These are phyloP conservation scores for Metschnikowia shivogae DNA, from an alignment of 805 yeast species.

Conservation along the genomic window DNA sequence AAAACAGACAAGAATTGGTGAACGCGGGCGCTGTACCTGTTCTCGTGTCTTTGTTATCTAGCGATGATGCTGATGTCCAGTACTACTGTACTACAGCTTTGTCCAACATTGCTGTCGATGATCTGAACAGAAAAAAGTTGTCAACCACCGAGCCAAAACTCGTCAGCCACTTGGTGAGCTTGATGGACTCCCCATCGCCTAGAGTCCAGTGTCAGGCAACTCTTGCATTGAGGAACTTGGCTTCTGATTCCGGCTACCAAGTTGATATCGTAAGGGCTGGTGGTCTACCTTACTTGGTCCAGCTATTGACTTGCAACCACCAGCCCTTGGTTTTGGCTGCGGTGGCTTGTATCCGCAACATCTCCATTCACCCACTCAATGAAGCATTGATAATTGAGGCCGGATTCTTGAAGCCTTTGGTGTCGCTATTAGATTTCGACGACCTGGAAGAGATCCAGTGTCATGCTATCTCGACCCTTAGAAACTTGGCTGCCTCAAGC, in stretches of 20 bases:
- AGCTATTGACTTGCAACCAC: constrained; percentile 80
- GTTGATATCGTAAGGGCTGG: constrained; percentile 93
- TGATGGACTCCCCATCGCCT: constrained; percentile 91
- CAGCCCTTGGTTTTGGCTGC: constrained; percentile 93
- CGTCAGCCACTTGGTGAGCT: constrained; percentile 77
- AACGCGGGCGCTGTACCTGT: constrained; percentile 99
- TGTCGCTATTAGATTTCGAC: constrained; percentile 72
- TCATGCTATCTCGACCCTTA: constrained; percentile 92
- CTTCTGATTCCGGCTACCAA: constrained; percentile 94
- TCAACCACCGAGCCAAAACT: constrained; percentile 90
- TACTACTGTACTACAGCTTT: constrained; percentile 97
- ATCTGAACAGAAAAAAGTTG: constrained; percentile 78
- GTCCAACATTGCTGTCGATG: constrained; percentile 96
- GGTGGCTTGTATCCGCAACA: constrained; percentile 96
- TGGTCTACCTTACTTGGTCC: constrained; percentile 91
- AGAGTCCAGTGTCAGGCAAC: constrained; percentile 99
- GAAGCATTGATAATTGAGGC: constrained; percentile 96
- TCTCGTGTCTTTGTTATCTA: constrained; percentile 76
- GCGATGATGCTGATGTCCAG: constrained; percentile 93
- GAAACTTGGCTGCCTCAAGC: constrained; percentile 93
- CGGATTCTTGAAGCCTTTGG: constrained; percentile 90
- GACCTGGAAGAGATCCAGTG: constrained; percentile 97
- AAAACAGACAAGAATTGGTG: constrained; percentile 92
- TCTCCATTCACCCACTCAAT: constrained; percentile 93
- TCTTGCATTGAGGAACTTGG: constrained; percentile 89